Evolutionary conservation across 2,329 filamentous ascomycete genomes (phyloP), one percentile per base, ranked within the genome.

Genomic region (Talaromyces verruculosus): DNA sequence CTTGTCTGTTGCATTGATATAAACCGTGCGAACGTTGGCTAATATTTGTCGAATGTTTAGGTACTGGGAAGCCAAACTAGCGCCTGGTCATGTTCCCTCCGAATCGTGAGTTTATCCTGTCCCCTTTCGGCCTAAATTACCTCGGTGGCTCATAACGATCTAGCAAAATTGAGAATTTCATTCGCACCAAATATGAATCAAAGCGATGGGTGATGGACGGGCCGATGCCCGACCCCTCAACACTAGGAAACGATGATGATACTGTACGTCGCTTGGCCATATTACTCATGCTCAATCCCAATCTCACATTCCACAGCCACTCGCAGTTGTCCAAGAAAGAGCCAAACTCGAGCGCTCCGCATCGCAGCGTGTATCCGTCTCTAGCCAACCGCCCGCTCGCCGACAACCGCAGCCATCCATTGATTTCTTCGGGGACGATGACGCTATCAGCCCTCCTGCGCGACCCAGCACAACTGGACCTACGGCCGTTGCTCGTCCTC

Each of bases 161-260:
- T 67, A 86, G 84, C 71, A 99, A 99, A 85, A 98, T 99, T 72
- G 95, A 99, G 85, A 99, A 98, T 84, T 99, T 99, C 76, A 98
- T 99, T 73, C 89, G 95, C 71, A 99, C 96, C 65, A 99, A 99
- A 80, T 99, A 99, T 79, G 95, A 99, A 78, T 91, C 95, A 63
- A 98, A 97, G 86, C 87, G 96, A 81, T 99, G 95, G 95, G 91
- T 93, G n/a, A 98, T 98, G 93, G 95, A 99, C 68, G 95, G 95
- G 1, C 89, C 88, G 5, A 94, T 96, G 76, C 96, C 96, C 5
- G 93, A 98, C 76, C 95, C 96, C n/a, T 85, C 91, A 2, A 91
- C 91, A 1, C 81, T 99, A 61, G 92, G 96, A 76, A 93, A 88
- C 63, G 94, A 97, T 73, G 93, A 97, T 71, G 93, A 98, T 77